Evolutionary conservation across 148 eudicot species (phyloP), one percentile per base, ranked within the genome.

Genomic region (Amaranthus palmeri): DNA sequence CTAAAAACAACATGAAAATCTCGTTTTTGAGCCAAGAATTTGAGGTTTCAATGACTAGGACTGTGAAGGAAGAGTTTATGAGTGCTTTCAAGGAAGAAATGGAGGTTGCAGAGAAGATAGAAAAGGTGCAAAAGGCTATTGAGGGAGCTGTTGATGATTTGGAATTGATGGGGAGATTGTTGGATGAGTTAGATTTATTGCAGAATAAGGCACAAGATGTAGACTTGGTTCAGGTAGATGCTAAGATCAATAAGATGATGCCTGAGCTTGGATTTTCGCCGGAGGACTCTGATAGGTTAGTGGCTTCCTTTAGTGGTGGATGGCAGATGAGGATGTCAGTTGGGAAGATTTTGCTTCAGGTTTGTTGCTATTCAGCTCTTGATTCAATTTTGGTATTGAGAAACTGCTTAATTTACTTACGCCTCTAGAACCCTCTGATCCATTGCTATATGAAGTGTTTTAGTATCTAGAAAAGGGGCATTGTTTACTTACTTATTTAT

Each of bases 261-360:
- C 90, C 99, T 10, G 97, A 90, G 68, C 91, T 95, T 8, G 99
- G 99, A 69, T 95, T 95, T 82, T 61, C 79, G 3, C 71, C 83
- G 0, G 99, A 92, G 88, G 99, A 95, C 82, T 76, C 88, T 0
- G 99, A 95, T 82, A 88, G 97, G 83, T 72, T 92, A 25, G 99
- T 95, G 74, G 97, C 97, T 2, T 95, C 99, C 2, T 95, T 92
- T 80, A 92, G 99, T 80, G 78, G 99, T 69, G 99, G 99, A 48
- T 92, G 99, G 99, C 99, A 95, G 79, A 95, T 95, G 97, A 95
- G 99, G 81, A 95, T 95, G 93, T 92, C 97, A 0, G 92, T 95
- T 54, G 99, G 99, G 72, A 95, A 95, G 86, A 91, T 92, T 61
- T 76, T 95, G 66, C 92, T 95, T 73, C 99, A 95, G 99, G 99